A percentile compares a stretch with the other conserved stretches of the same genome.
phyloP scores from a whole-genome alignment of 2,329 filamentous ascomycete genomes.

The Moelleriella libera region DNA sequence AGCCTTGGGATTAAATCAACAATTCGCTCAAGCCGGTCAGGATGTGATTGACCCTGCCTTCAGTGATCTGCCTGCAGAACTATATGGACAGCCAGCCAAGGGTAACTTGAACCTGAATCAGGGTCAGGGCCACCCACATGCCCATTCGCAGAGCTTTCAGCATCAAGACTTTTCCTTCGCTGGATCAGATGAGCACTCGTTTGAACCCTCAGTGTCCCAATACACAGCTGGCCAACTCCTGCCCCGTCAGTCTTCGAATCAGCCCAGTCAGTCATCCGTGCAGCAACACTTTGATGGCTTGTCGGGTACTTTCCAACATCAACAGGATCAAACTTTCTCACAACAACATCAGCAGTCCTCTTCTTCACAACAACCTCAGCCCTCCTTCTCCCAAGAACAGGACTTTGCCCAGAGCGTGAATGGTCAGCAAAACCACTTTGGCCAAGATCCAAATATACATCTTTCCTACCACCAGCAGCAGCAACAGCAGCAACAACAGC shows the following conservation, averaged over 20 bases:
- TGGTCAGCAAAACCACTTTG: constrained; percentile 2
- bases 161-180: constrained; percentile 19
- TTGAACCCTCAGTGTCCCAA: constrained; percentile 16
- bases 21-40: constrained; percentile 17
- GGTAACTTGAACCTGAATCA: constrained; percentile 14
- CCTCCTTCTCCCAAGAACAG: constrained; percentile 2
- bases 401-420: constrained; percentile 4
- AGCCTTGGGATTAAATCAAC: constrained; percentile 17
- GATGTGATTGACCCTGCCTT: constrained; percentile 24
- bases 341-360: constrained; percentile 15
- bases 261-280: constrained; percentile 16
- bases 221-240: constrained; percentile 19
- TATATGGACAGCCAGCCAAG: constrained; percentile 21
- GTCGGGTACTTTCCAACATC: constrained; percentile 11
- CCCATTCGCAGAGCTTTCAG: constrained; percentile 17
- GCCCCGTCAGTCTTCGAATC: constrained; percentile 15
- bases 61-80: constrained; percentile 19
- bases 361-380: constrained; percentile 1
- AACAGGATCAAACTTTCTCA: constrained; percentile 12
- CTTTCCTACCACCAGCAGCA: constrained; percentile 8
- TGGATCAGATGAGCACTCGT: constrained; percentile 16
- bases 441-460: constrained; percentile 2
- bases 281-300: constrained; percentile 18
- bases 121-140: constrained; percentile 15
- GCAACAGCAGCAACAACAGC: constrained; percentile 1